Base-by-base conservation (phyloP, 2,329 filamentous ascomycete species). In the Alternaria triticina region DNA sequence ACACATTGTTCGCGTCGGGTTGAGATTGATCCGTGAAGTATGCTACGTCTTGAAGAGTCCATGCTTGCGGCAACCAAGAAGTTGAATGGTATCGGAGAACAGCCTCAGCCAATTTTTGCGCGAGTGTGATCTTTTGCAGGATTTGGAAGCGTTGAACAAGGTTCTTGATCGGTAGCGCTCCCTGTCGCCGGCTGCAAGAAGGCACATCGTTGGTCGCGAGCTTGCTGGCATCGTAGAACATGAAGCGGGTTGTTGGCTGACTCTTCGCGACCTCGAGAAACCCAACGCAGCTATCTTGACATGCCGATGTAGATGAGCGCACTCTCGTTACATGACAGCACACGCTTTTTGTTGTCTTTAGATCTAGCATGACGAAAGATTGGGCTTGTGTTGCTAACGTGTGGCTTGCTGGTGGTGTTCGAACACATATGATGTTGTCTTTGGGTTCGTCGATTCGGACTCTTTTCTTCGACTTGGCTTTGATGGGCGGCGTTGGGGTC, bases 21-120 rank as follows among this genome's bases (percentile, higher is more conserved):
- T 47, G 30, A 46, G 57, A 12, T 28, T 36, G 13, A 25, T 57
- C 23, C 27, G 30, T 61, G 30, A 69, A 69, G 54, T 59, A 69
- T 5, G 57, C 52, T n/a, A 69, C 46, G 46, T 69, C 64, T 23
- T 59, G 55, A 6, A 69, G 64, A 6, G 23, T 63, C 64, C 64
- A 69, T 28, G 59, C 58, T 17, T 61, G 55, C 12, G 58, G 44
- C 12, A 69, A 59, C 66, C 66, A 69, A 5, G 61, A 55, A 6
- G 64, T 69, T 13, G 61, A 57, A 17, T 69, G 62, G 25, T 69
- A 67, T 22, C 61, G 66, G 1, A 67, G 49, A 12, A 61, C 59
- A 10, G 66, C 59, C 5, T 54, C 56, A 12, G 66, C 61, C 10
- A 69, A 15, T 10, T 67, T 65, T 12, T 63, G 56, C 8, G 60